These are phyloP conservation scores for Raffaelea albimanens DNA, from an alignment of 2,329 filamentous ascomycete species.

Conservation along the genomic window DNA sequence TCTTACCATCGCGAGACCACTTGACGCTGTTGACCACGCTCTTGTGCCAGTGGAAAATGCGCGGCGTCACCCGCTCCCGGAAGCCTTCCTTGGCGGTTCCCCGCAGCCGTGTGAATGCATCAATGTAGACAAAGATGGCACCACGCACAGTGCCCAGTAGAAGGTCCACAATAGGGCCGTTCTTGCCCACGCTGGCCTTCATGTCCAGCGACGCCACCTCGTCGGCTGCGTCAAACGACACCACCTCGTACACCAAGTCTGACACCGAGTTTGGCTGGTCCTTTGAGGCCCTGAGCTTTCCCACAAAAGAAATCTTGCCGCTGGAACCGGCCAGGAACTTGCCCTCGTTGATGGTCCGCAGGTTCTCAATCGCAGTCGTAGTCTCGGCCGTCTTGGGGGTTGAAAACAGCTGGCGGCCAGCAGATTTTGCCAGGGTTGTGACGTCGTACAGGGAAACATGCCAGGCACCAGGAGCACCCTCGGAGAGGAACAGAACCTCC, in stretches of 20 bases:
- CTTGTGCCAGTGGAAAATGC: constrained; percentile 85
- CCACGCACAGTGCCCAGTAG: constrained; percentile 70
- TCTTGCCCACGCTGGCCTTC: constrained; percentile 27
- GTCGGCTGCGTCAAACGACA: constrained; percentile 50
- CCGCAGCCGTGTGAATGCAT: constrained; percentile 54
- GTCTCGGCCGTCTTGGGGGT: background rate
- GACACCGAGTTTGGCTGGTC: constrained; percentile 23
- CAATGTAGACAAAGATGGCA: constrained; percentile 71
- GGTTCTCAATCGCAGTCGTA: constrained; percentile 30
- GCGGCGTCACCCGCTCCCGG: constrained; percentile 41
- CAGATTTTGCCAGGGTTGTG: constrained; percentile 2
- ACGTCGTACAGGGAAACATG: constrained; percentile 36
- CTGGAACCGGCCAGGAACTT: constrained; percentile 48
- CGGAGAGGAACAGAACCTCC: constrained; percentile 39
- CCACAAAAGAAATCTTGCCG: constrained; percentile 49
- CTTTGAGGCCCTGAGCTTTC: constrained; percentile 31
- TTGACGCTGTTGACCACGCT: constrained; percentile 74
- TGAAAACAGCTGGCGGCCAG: constrained; percentile 9
- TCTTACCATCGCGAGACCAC: constrained; percentile 81
- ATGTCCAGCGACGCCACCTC: constrained; percentile 60
- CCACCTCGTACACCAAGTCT: constrained; percentile 46
- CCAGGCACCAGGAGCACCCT: constrained; percentile 26
- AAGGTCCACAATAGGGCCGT: constrained; percentile 41
- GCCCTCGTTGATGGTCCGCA: constrained; percentile 41
- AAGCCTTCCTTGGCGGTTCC: constrained; percentile 8